phyloP scores from a whole-genome alignment of 106 monocot species.

The Posidonia australis region DNA sequence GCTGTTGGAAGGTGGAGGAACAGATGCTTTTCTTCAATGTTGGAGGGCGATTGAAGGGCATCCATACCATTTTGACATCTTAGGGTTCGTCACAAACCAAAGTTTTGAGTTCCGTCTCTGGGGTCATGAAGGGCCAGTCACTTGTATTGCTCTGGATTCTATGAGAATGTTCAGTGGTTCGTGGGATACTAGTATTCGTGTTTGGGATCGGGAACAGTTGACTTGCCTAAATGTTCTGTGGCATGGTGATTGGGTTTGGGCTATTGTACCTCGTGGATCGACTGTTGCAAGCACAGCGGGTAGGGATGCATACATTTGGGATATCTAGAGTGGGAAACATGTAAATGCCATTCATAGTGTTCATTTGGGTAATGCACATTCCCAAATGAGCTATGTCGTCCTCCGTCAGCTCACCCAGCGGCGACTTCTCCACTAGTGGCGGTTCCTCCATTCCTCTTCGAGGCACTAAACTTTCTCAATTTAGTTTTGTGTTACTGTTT shows the following conservation, averaged over 20 bases:
- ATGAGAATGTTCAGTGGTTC: constrained; percentile 70
- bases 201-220: constrained; percentile 46
- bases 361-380: constrained; percentile 40
- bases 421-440: too few species aligned
- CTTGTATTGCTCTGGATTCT: constrained; percentile 62
- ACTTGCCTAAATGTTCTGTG: constrained; percentile 46
- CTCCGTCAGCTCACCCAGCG: too few species aligned
- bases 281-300: constrained; percentile 67
- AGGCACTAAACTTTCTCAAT: too few species aligned
- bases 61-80: constrained; percentile 36
- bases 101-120: constrained; percentile 43
- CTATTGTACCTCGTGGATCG: constrained; percentile 42
- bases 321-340: constrained; percentile 28
- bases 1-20: constrained; percentile 52
- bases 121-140: constrained; percentile 83
- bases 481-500: too few species aligned
- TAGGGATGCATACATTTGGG: constrained; percentile 54
- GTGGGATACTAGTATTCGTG: constrained; percentile 72
- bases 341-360: constrained; percentile 23
- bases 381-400: too few species aligned
- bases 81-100: constrained; percentile 10
- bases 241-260: constrained; percentile 77
- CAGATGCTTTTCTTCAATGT: constrained; percentile 60
- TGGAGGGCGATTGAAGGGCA: constrained; percentile 55
- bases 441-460: too few species aligned